Percentiles rank a stretch among this genome's conserved stretches.
phyloP scores from a whole-genome alignment of 2,329 filamentous ascomycete genomes.

The Epichloe gansuensis region DNA sequence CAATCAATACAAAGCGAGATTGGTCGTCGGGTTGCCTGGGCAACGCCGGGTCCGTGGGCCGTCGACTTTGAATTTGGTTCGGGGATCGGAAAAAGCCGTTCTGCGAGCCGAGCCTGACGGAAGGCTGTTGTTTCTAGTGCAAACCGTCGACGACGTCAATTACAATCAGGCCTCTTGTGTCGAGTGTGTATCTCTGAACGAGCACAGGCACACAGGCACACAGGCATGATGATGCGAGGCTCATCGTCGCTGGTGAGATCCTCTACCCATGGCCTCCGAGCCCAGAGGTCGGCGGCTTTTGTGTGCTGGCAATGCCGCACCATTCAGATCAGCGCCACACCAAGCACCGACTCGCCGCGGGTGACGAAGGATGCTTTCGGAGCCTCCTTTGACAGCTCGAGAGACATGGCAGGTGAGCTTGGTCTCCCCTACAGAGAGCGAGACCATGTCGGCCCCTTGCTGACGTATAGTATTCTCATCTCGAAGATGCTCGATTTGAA shows the following conservation, averaged over 20 bases:
- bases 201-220: neutral
- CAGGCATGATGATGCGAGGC: conserved; percentile 26
- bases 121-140: neutral
- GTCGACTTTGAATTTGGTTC: neutral
- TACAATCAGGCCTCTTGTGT: neutral
- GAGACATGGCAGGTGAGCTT: conserved; percentile 38
- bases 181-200: neutral
- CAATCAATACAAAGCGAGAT: neutral
- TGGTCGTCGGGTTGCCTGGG: conserved; percentile 3
- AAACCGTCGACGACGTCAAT: neutral
- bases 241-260: conserved; percentile 27
- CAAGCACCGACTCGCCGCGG: conserved; percentile 41
- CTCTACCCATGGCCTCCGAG: conserved; percentile 20
- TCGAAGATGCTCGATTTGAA: conserved; percentile 84
- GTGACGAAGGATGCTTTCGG: conserved; percentile 43
- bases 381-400: conserved; percentile 27
- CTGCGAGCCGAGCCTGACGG: conserved; percentile 1
- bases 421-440: neutral
- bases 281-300: conserved; percentile 19
- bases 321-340: conserved; percentile 50
- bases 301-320: conserved; percentile 43
- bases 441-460: neutral
- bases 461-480: neutral
- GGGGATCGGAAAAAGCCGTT: conserved; percentile 20
- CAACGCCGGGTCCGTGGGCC: neutral